These are phyloP conservation scores for Penicillium oxalicum DNA, from an alignment of 2,329 filamentous ascomycete species.

Conservation along the genomic window DNA sequence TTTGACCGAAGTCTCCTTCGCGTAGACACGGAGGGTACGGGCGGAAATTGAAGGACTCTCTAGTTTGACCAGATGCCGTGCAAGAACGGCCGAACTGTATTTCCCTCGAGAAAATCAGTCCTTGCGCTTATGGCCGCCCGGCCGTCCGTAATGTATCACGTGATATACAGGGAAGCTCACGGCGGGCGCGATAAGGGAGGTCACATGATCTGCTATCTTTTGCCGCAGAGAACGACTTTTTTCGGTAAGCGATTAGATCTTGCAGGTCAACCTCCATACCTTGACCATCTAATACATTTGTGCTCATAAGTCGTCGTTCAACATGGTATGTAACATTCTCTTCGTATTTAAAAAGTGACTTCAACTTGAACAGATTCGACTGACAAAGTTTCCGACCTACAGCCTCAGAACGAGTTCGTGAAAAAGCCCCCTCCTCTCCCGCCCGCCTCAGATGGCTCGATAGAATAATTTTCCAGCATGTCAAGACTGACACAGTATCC, in stretches of 20 bases:
- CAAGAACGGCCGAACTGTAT: constrained; percentile 9
- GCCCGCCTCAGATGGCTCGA: constrained; percentile 9
- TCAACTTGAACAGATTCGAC: background rate
- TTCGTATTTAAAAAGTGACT: accelerated
- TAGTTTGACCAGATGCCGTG: constrained; percentile 3
- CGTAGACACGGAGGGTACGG: constrained; percentile 8
- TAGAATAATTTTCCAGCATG: background rate
- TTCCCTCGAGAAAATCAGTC: constrained; percentile 31
- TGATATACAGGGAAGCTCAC: constrained; percentile 5
- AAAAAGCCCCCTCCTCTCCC: constrained; percentile 10
- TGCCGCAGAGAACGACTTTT: constrained; percentile 22
- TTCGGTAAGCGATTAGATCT: constrained; percentile 23
- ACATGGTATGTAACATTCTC: constrained; percentile 25
- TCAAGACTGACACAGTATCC: constrained; percentile 12
- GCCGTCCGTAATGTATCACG: constrained; percentile 25
- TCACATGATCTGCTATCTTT: constrained; percentile 23
- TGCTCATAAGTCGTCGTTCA: constrained; percentile 18
- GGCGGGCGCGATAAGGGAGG: constrained; percentile 13
- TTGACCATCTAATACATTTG: constrained; percentile 12
- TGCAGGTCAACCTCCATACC: constrained; percentile 16
- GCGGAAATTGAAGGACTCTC: constrained; percentile 8
- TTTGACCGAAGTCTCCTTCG: constrained; percentile 5
- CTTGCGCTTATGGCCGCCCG: constrained; percentile 25
- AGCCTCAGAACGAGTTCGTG: constrained; percentile 43
- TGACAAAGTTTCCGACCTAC: constrained; percentile 8